phyloP scores from a whole-genome alignment of 768 basidiomycete species.

The Auriculariales sp. region DNA sequence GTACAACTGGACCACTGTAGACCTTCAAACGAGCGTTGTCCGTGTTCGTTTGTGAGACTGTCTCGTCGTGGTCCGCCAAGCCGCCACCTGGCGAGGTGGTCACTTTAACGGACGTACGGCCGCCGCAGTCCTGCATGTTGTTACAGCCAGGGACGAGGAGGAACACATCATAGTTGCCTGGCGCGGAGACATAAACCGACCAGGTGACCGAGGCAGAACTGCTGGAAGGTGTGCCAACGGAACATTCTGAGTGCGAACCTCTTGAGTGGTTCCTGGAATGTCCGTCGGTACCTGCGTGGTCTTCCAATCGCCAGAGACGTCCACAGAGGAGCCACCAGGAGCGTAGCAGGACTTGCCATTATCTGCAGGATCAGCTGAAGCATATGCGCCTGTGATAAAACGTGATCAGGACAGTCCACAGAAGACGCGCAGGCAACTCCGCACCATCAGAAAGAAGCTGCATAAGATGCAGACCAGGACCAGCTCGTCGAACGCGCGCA shows the following conservation, averaged over 20 bases:
- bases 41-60: constrained; percentile 55
- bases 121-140: constrained; percentile 61
- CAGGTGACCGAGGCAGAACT: constrained; percentile 74
- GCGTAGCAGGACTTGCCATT: constrained; percentile 67
- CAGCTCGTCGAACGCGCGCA: constrained; percentile 56
- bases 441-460: constrained; percentile 79
- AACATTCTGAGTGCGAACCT: constrained; percentile 55
- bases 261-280: constrained; percentile 69
- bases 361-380: constrained; percentile 46
- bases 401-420: background rate
- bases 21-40: constrained; percentile 46
- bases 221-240: constrained; percentile 43
- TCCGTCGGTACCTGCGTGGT: constrained; percentile 46
- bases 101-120: constrained; percentile 70
- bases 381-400: constrained; percentile 43
- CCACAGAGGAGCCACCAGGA: constrained; percentile 53
- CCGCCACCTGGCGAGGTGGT: constrained; percentile 68
- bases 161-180: constrained; percentile 75
- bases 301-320: constrained; percentile 57
- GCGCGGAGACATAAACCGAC: constrained; percentile 82
- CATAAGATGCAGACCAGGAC: constrained; percentile 78
- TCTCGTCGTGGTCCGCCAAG: constrained; percentile 48
- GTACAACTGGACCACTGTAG: constrained; percentile 76
- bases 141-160: constrained; percentile 79
- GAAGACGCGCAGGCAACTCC: constrained; percentile 9